A percentile compares a stretch with the other conserved stretches of the same genome.
Conservation (phyloP, 306 rosid genomes). For the Quercus mongolica region DNA sequence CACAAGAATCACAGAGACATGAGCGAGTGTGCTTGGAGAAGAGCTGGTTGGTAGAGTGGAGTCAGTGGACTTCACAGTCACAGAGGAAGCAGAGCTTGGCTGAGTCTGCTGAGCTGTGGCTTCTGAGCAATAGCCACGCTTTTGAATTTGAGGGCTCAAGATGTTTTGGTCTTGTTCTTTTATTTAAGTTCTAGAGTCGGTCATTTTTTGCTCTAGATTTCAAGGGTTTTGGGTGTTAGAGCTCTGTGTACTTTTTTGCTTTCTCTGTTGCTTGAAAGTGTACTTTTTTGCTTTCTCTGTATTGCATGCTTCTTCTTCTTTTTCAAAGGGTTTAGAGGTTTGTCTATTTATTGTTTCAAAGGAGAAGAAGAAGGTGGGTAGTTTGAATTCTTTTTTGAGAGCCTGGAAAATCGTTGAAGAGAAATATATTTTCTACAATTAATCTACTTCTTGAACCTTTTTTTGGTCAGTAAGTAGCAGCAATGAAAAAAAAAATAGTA, state of each 20-base stretch:
- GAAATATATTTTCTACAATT: too few relatives aligned
- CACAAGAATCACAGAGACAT: slow-evolving; percentile 67
- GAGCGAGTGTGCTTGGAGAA: slow-evolving; percentile 76
- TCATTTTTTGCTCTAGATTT: slow-evolving; percentile 19
- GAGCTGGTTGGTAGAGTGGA: slow-evolving; percentile 77
- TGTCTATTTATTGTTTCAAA: background rate
- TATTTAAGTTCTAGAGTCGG: slow-evolving; percentile 1
- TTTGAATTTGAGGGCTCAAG: slow-evolving; percentile 4
- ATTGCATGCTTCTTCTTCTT: too few relatives aligned
- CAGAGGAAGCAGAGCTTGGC: slow-evolving; percentile 82
- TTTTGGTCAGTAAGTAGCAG: too few relatives aligned
- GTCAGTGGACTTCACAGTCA: slow-evolving; percentile 47
- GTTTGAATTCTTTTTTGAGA: too few relatives aligned
- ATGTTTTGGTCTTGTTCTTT: background rate
- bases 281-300: too few relatives aligned
- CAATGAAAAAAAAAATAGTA: too few relatives aligned
- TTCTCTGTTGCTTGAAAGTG: background rate
- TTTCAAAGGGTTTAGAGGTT: background rate
- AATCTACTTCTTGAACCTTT: too few relatives aligned
- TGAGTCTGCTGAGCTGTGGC: slow-evolving; percentile 70
- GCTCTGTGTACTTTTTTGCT: background rate
- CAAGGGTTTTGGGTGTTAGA: background rate
- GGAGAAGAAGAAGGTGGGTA: background rate
- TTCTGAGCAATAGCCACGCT: slow-evolving; percentile 56
- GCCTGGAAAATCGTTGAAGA: too few relatives aligned